Evolutionary conservation across 2,329 filamentous ascomycete genomes (phyloP).

Genomic region (Trichophyton equinum): DNA sequence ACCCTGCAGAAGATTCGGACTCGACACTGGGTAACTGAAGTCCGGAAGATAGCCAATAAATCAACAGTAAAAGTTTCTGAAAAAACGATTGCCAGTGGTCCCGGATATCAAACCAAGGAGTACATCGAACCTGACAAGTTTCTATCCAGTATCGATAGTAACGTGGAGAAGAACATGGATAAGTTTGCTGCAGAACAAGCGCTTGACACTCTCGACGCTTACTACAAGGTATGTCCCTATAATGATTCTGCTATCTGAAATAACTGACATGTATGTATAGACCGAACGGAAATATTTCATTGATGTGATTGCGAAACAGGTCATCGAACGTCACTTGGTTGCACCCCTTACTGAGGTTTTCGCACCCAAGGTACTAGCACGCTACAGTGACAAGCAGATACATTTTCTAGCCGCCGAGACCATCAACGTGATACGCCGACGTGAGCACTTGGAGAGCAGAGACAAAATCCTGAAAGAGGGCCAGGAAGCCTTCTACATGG

Average conservation of each 20-base stretch:
- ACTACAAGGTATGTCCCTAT: slow-evolving; percentile 22
- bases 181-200: slow-evolving; percentile 28
- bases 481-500: slow-evolving; percentile 5
- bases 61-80: slow-evolving; percentile 9
- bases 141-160: neutral
- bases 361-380: slow-evolving; percentile 3
- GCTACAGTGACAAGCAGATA: slow-evolving; percentile 7
- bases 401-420: slow-evolving; percentile 6
- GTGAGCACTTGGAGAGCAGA: slow-evolving; percentile 6
- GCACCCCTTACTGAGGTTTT: slow-evolving; percentile 4
- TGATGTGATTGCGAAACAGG: slow-evolving; percentile 7
- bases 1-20: slow-evolving; percentile 19
- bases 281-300: slow-evolving; percentile 6
- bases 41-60: neutral
- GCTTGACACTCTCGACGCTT: slow-evolving; percentile 33
- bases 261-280: neutral
- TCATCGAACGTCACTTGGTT: slow-evolving; percentile 7
- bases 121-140: neutral
- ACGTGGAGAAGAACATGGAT: slow-evolving; percentile 22
- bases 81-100: slow-evolving; percentile 2
- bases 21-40: neutral
- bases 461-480: slow-evolving; percentile 4
- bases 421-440: neutral
- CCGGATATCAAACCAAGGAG: neutral
- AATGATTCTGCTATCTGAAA: neutral